A percentile compares a stretch with the other conserved stretches of the same genome.
Evolutionary conservation across 768 basidiomycete species (phyloP).

Genomic region (Xanthoconium stramineum): DNA sequence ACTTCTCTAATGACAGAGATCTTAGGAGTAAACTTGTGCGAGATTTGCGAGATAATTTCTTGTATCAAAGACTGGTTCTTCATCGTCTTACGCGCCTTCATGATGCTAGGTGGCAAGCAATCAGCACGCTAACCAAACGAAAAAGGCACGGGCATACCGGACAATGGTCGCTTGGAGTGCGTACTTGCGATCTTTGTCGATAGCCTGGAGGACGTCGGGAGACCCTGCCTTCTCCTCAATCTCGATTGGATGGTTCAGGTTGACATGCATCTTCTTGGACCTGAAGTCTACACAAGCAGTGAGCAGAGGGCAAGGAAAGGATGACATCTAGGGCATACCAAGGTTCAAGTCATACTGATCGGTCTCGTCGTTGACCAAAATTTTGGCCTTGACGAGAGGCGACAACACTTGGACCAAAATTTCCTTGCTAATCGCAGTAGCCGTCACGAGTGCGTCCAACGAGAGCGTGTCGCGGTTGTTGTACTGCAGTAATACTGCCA

Average conservation of each 20-base stretch:
- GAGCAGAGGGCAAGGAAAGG: neutral
- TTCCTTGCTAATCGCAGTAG: slow-evolving; percentile 79
- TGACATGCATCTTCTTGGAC: slow-evolving; percentile 90
- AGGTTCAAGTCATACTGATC: slow-evolving; percentile 94
- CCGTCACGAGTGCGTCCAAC: slow-evolving; percentile 71
- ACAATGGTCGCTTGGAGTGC: slow-evolving; percentile 95
- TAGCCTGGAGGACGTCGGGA: slow-evolving; percentile 85
- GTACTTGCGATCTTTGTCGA: slow-evolving; percentile 96
- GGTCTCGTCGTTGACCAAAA: slow-evolving; percentile 82
- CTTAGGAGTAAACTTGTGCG: slow-evolving; percentile 85
- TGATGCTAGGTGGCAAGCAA: slow-evolving; percentile 52
- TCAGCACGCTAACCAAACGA: neutral
- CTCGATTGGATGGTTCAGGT: slow-evolving; percentile 89
- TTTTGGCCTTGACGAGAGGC: slow-evolving; percentile 79
- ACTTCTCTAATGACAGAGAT: slow-evolving; percentile 97
- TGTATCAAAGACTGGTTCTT: slow-evolving; percentile 89
- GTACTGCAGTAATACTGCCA: slow-evolving; percentile 91
- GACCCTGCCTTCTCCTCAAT: slow-evolving; percentile 91
- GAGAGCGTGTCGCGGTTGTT: slow-evolving; percentile 88
- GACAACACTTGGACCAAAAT: slow-evolving; percentile 62
- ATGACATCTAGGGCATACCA: slow-evolving; percentile 34
- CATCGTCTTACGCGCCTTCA: slow-evolving; percentile 95
- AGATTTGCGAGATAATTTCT: slow-evolving; percentile 87
- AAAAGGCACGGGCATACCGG: slow-evolving; percentile 37
- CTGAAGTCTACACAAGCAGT: slow-evolving; percentile 63